Conservation (phyloP, 345 rosid species). For the Dipteronia sinensis region DNA sequence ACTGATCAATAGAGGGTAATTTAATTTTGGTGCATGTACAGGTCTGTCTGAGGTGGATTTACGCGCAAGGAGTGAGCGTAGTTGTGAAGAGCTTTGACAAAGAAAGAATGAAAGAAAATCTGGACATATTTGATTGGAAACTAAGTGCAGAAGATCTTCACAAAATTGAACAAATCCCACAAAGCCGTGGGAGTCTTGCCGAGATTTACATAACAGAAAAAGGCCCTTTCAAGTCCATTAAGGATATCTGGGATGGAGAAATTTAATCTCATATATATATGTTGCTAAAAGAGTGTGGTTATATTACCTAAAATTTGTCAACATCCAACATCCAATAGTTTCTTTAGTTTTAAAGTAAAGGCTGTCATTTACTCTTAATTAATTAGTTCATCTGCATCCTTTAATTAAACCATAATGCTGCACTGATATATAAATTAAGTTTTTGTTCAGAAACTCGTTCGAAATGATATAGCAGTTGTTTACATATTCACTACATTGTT, state of each 20-base stretch:
- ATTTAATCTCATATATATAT: conserved; percentile 2
- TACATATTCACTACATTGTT: too few relatives aligned
- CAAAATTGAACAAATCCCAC: conserved; percentile 27
- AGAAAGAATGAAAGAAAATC: conserved; percentile 34
- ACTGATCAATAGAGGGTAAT: too few relatives aligned
- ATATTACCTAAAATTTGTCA: too few relatives aligned
- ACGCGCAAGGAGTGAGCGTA: conserved; percentile 35
- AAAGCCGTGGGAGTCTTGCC: background rate
- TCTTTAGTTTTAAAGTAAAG: too few relatives aligned
- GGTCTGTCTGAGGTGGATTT: conserved; percentile 39
- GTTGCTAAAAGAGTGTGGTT: too few relatives aligned
- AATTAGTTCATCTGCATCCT: too few relatives aligned
- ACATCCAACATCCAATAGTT: too few relatives aligned
- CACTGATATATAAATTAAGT: too few relatives aligned
- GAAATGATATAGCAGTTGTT: too few relatives aligned
- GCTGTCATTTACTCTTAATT: too few relatives aligned
- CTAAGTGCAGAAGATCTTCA: conserved; percentile 24
- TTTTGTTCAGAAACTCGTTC: too few relatives aligned
- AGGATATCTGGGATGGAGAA: conserved; percentile 38
- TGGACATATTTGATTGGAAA: conserved; percentile 37
- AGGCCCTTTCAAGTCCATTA: conserved; percentile 27
- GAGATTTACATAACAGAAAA: background rate
- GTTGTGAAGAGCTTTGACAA: conserved; percentile 34
- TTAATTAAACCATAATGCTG: too few relatives aligned
- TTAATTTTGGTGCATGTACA: background rate